phyloP scores from a whole-genome alignment of 208 protist genomes.

The Crithidia fasciculata region DNA sequence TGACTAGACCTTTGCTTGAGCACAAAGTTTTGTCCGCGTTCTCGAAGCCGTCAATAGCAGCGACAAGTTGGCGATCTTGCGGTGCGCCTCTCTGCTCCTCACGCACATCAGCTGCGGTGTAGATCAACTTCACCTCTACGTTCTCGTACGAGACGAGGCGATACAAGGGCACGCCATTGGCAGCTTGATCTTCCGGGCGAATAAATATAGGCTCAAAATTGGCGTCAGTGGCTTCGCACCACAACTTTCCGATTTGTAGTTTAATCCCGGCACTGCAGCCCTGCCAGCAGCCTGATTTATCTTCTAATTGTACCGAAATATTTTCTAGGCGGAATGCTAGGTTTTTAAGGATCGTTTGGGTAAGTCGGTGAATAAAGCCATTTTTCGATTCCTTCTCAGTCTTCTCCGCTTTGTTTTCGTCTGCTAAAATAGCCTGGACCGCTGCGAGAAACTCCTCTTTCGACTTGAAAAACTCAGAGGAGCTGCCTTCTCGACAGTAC shows the following conservation, averaged over 20 bases:
- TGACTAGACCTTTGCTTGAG: conserved; percentile 18
- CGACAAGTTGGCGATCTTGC: not conserved
- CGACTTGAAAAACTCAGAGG: conserved; percentile 23
- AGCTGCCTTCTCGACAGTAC: conserved; percentile 7
- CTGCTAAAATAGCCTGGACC: conserved; percentile 7
- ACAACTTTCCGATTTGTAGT: conserved; percentile 28
- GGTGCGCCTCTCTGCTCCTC: not conserved
- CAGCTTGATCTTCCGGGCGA: conserved; percentile 8
- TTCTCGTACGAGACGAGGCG: conserved; percentile 40
- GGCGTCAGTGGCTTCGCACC: conserved; percentile 46
- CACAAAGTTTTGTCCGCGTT: not conserved
- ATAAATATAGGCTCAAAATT: conserved; percentile 36
- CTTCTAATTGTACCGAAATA: conserved; percentile 48
- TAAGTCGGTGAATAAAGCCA: conserved; percentile 58
- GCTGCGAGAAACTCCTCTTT: conserved; percentile 25
- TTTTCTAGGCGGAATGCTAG: conserved; percentile 55
- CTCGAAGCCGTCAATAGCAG: not conserved
- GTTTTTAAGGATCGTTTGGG: conserved; percentile 70
- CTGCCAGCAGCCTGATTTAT: conserved; percentile 41
- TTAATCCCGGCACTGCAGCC: conserved; percentile 22
- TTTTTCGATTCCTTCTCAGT: conserved; percentile 23
- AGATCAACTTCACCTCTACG: conserved; percentile 6
- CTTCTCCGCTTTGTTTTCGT: conserved; percentile 24
- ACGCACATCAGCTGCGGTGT: not conserved
- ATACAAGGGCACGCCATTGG: conserved; percentile 12